phyloP scores from a whole-genome alignment of 2,329 filamentous ascomycete species.

The Epichloe sylvatica region DNA sequence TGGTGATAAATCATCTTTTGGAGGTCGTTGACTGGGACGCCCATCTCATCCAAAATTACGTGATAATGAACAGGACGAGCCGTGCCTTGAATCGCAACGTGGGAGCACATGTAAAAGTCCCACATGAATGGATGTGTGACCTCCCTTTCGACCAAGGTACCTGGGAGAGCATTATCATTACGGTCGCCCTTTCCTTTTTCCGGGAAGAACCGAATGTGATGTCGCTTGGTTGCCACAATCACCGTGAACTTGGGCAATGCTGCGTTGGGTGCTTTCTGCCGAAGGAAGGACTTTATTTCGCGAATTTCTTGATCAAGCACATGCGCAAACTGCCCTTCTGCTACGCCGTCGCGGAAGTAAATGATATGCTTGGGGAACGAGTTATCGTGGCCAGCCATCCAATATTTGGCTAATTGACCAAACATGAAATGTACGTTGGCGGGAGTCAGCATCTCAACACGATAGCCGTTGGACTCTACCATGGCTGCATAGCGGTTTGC shows the following conservation, averaged over 20 bases:
- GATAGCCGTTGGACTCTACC: constrained; percentile 70
- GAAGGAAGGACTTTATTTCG: constrained; percentile 51
- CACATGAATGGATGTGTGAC: constrained; percentile 85
- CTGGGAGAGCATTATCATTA: constrained; percentile 72
- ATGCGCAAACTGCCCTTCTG: constrained; percentile 69
- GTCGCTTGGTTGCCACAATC: constrained; percentile 81
- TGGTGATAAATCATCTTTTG: constrained; percentile 90
- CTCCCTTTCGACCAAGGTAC: constrained; percentile 74
- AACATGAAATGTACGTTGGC: constrained; percentile 55
- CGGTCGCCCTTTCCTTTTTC: constrained; percentile 45
- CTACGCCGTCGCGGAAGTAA: constrained; percentile 88
- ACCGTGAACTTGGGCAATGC: constrained; percentile 60
- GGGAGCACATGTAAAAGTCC: constrained; percentile 60
- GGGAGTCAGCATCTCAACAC: constrained; percentile 62
- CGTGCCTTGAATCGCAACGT: constrained; percentile 78
- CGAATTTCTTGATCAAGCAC: constrained; percentile 67
- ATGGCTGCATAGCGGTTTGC: constrained; percentile 65
- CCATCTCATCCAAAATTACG: constrained; percentile 70
- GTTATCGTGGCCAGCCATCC: constrained; percentile 40
- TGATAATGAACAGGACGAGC: constrained; percentile 87
- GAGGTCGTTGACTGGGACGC: constrained; percentile 51
- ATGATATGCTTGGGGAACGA: constrained; percentile 56
- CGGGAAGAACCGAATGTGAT: constrained; percentile 89
- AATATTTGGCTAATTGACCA: constrained; percentile 46
- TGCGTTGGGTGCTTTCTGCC: constrained; percentile 18